Evolutionary conservation across 768 basidiomycete species (phyloP), one percentile per base, ranked within the genome.

Genomic region (Suillus tomentosus): DNA sequence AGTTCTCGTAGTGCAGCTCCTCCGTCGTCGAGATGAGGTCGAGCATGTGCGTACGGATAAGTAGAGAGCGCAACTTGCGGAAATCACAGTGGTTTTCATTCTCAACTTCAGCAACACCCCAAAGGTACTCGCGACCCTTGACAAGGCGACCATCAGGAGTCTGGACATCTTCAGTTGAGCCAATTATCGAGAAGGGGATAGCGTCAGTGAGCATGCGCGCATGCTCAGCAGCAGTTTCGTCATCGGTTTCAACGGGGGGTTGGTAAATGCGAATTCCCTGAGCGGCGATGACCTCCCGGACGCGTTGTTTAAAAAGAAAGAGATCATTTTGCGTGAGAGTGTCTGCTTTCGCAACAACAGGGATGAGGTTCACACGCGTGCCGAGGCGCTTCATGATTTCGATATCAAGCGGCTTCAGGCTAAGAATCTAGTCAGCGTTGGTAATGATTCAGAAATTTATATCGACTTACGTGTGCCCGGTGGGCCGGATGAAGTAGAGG

Each of bases 81-180:
- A 99, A 99, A 79, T 99, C 97, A 76, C 97, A 99, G 80, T 99
- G 97, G 76, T 91, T 90, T 81, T 99, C 97, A 75, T 99, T 99
- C 80, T 99, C 97, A 66, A 99, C 96, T 83, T 99, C 97, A 10
- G 97, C 97, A n/a, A 99, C 95, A 83, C 97, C 97, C 97, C 97
- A 99, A 15, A 96, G 87, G 75, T 99, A 99, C 78, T 99, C 94
- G 71, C 97, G 89, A 54, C 97, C 97, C 79, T 99, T 99, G 74
- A 99, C 97, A 40, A 87, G 79, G 63, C 95, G 87, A 13, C 97
- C 97, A 74, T 99, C 96, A 27, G 83, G 79, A 4, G 94, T 98
- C 71, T 86, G 85, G 55, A 99, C 96, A 68, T 99, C 96, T 73
- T 96, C 89, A 0, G 94, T 98, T 27, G 92, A 95, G 39, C 97